Base-by-base conservation (phyloP, 306 rosid species). In the Delonix regia region DNA sequence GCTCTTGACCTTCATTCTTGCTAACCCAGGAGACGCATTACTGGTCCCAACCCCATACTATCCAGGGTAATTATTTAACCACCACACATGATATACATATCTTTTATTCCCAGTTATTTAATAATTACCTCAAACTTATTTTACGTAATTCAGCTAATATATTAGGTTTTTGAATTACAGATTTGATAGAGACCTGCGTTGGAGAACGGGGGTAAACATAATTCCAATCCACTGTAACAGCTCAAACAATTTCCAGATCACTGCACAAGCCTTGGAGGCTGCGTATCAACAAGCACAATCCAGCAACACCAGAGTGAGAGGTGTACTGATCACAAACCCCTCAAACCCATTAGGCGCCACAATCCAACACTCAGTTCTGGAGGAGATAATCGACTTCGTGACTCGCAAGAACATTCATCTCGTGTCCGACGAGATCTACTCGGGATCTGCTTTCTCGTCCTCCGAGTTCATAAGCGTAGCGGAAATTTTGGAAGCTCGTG, bases 1-100 rank as follows among this genome's bases (percentile, higher is more conserved):
- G 48, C 97, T 95, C 28, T 76, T 95, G 42, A 95, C 98, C 22
- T 91, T 95, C 89, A 90, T 93, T 60, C 82, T 95, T 0, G 99
- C 99, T 1, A 83, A 95, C 76, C 96, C 98, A 0, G 98, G 99
- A 2, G 99, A 95, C 62, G 94, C 97, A 59, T 76, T 95, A 71
- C 95, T 95, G 4, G 89, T 95, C 63, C 99, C 99, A 15, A 95
- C 94, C 5, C 99, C 99, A 0, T 95, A 91, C 86, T 95, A 95
- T 48, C 99, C 99, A 4, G 99, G 97, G 99, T 94, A 83, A 80
- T 53, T 19, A 53, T 1, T 21, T 28, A 22, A 24, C 33, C 62
- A 4, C 33, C 62, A 56, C 30, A 24, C 4, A 56, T 22, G 6
- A n/a, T 53, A 53, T 56, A n/a, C n/a, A 19, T 52, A 7, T 56